phyloP scores from a whole-genome alignment of 192 early-diverging fungal genomes.

The Dispira parvispora region DNA sequence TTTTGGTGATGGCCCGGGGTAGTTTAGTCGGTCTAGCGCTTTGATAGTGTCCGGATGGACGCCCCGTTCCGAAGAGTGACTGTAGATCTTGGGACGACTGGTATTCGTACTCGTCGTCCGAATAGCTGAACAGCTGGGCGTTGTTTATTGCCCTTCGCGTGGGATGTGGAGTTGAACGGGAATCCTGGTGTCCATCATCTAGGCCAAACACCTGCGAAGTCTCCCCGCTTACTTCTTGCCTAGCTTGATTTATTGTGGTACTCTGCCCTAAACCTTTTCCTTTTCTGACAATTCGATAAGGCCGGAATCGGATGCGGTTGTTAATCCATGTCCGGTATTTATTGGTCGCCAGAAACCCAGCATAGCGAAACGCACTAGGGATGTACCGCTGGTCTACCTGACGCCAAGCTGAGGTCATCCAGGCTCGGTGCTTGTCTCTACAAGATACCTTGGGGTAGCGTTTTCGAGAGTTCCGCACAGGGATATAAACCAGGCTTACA shows the following conservation, averaged over 20 bases:
- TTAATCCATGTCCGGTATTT: not conserved
- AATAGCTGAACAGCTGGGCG: not conserved
- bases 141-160: not conserved
- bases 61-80: not conserved
- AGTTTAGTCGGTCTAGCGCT: not conserved
- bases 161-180: not conserved
- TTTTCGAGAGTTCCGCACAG: too few species aligned
- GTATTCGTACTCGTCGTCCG: not conserved
- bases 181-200: not conserved
- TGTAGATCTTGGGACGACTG: not conserved
- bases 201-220: not conserved
- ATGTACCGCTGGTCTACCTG: too few species aligned
- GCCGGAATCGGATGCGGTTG: not conserved
- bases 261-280: too few species aligned
- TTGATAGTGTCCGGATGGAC: not conserved
- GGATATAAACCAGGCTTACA: too few species aligned
- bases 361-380: too few species aligned
- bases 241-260: too few species aligned
- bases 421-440: not conserved
- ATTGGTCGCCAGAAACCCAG: too few species aligned
- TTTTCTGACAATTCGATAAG: not conserved
- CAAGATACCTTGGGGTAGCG: too few species aligned
- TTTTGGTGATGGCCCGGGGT: conserved; percentile 6
- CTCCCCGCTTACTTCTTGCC: too few species aligned
- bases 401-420: not conserved